phyloP scores from a whole-genome alignment of 352 stramenopile genomes.

The Phytophthora meadii region DNA sequence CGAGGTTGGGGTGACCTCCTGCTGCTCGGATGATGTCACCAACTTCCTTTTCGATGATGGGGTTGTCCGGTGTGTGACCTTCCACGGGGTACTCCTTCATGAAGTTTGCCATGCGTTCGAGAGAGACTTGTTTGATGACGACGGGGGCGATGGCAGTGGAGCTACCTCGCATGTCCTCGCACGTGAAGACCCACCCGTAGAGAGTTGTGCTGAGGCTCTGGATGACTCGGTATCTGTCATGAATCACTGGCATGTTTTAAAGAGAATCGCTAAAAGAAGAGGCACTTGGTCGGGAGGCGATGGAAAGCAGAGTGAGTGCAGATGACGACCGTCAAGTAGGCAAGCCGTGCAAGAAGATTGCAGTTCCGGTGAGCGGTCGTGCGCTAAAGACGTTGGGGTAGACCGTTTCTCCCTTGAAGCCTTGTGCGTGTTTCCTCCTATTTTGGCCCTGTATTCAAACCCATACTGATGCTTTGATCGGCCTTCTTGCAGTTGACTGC shows the following conservation, averaged over 20 bases:
- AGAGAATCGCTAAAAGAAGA: neutral
- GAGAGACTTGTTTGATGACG: slow-evolving; percentile 60
- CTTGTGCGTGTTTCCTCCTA: neutral
- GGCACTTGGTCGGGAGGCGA: neutral
- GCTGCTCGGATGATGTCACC: slow-evolving; percentile 36
- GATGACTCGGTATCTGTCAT: slow-evolving; percentile 39
- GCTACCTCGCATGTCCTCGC: slow-evolving; percentile 36
- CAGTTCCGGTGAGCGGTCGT: slow-evolving; percentile 4
- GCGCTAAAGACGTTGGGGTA: neutral
- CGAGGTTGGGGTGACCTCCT: slow-evolving; percentile 53
- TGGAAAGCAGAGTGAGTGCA: slow-evolving; percentile 2
- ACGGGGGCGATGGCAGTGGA: neutral
- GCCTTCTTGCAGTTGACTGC: neutral
- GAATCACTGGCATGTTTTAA: slow-evolving; percentile 29
- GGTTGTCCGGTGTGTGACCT: slow-evolving; percentile 43
- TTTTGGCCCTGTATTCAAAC: neutral
- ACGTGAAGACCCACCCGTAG: slow-evolving; percentile 57
- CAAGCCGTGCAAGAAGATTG: slow-evolving; percentile 7
- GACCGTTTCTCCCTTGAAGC: slow-evolving; percentile 1
- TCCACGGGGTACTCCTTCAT: slow-evolving; percentile 22
- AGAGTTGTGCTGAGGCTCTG: slow-evolving; percentile 50
- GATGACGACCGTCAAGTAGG: slow-evolving; percentile 1
- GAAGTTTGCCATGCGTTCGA: slow-evolving; percentile 37
- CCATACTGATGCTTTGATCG: too few species aligned
- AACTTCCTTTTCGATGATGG: slow-evolving; percentile 49